Base-by-base conservation (phyloP, 225 moss, liverwort and hornwort genomes). In the Pseudoscleropodium purum region DNA sequence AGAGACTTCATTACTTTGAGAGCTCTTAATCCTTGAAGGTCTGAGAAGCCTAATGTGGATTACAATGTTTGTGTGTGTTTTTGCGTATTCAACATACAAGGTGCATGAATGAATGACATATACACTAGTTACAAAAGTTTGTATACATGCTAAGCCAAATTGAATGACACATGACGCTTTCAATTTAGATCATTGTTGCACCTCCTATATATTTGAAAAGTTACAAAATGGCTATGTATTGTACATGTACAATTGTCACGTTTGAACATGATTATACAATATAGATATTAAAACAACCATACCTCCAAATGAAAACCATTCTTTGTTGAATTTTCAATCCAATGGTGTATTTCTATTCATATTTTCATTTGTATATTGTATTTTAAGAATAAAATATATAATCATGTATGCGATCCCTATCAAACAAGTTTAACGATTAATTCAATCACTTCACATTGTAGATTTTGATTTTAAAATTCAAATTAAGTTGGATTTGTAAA, bases 371-470 rank as follows among this genome's bases (percentile, higher is more conserved):
- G 15, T 15, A 25, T 3, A 37, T 25, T 2, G 6, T 15, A 54
- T 37, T 54, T 6, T 54, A 15, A 36, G 1, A 78, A 0, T 24
- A 24, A 54, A 36, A 15, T 23, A 52, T 0, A 36, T 0, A 5
- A 25, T 2, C 0, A 0, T 9, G 37, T 25, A 24, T 37, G 6
- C 4, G 0, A 9, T 36, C 1, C 0, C 0, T 5, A 54, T 1
- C 11, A 54, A 2, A 54, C 2, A 26, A n/a, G n/a, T 57, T 26
- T 26, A 17, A 57, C 1, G n/a, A 0, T 26, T 7, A 6, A n/a
- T 7, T 64, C 31, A 64, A 64, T 16, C 31, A 64, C 16, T 31
- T 31, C 8, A 4, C 8, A 64, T 64, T 64, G 64, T 64, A 64
- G 16, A 64, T 31, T 31, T 64, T 31, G 30, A 64, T 31, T 31